Base-by-base conservation (phyloP, 768 basidiomycete genomes). In the Favolaschia claudopus region DNA sequence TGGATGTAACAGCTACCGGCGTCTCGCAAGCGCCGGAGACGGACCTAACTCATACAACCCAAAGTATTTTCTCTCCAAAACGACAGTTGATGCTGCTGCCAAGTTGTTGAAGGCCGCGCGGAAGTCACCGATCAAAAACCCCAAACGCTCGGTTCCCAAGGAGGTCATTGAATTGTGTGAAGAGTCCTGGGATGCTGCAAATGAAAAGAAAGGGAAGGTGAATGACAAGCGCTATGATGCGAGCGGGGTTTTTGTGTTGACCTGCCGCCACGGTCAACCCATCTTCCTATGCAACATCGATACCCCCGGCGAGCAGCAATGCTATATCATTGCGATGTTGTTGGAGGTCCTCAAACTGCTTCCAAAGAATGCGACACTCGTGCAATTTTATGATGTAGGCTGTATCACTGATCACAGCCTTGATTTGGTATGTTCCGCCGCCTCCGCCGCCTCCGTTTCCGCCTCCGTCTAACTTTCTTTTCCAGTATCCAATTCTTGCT, bases 271-370 rank as follows among this genome's bases (percentile, higher is more conserved):
- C 31, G 71, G 77, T 38, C 72, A 76, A 12, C 70, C 73, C 0
- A 46, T 79, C 0, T 74, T 74, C 29, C 53, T 77, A 2, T 72
- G 72, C 22, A 79, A 82, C 51, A 77, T 82, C n/a, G 70, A 75
- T 55, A 67, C 75, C 0, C 68, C 76, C 13, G 74, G 78, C 13
- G 72, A 79, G 51, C 64, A 77, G 58, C 74, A 79, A 40, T 72
- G 77, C 19, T 79, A 74, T 60, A 67, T 70, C 19, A 62, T 80
- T 4, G 65, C 76, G 0, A 64, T 78, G 1, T 57, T 80, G 12
- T 48, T 72, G 24, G 59, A 69, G n/a, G 54, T 79, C 7, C 72
- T 70, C 42, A 44, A 48, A 0, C 52, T 68, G 1, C 44, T 81
- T 1, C 81, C 78, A 0, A 12, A 48, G 0, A 2, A 60, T 0